phyloP scores from a whole-genome alignment of 768 basidiomycete species.

The Suillus ampliporus region DNA sequence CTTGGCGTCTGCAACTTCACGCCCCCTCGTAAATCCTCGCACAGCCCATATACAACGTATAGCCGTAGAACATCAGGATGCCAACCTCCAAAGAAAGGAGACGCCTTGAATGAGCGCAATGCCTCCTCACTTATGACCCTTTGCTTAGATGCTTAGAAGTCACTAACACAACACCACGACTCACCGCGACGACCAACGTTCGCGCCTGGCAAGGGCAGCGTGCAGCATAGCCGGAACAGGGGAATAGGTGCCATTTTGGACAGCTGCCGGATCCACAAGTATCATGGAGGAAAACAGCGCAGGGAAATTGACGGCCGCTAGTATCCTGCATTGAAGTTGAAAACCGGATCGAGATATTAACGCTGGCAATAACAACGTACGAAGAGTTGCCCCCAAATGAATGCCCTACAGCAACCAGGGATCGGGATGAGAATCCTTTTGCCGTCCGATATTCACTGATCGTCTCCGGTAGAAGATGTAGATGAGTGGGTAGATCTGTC shows the following conservation, averaged over 20 bases:
- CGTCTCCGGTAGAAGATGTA: constrained; percentile 51
- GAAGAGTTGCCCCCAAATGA: constrained; percentile 83
- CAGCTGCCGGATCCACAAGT: constrained; percentile 81
- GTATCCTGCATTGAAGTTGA: constrained; percentile 48
- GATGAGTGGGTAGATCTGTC: constrained; percentile 53
- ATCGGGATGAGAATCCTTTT: constrained; percentile 57
- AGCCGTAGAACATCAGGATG: constrained; percentile 61
- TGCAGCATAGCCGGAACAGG: constrained; percentile 22
- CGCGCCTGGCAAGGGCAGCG: constrained; percentile 63
- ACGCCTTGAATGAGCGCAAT: constrained; percentile 47
- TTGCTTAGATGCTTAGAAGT: background rate
- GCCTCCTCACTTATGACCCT: constrained; percentile 62
- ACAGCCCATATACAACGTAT: constrained; percentile 66
- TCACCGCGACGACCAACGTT: constrained; percentile 67
- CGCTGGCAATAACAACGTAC: constrained; percentile 47
- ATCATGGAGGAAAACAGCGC: constrained; percentile 72
- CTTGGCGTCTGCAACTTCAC: constrained; percentile 69
- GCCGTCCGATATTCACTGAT: constrained; percentile 48
- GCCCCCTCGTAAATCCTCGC: constrained; percentile 38
- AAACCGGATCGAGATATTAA: constrained; percentile 5
- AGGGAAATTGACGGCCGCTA: constrained; percentile 68
- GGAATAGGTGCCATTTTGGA: constrained; percentile 19
- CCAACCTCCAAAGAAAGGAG: constrained; percentile 76
- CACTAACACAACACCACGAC: constrained; percentile 16
- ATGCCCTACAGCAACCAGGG: constrained; percentile 75